phyloP scores from a whole-genome alignment of 306 rosid genomes.

The Lathyrus oleraceus region DNA sequence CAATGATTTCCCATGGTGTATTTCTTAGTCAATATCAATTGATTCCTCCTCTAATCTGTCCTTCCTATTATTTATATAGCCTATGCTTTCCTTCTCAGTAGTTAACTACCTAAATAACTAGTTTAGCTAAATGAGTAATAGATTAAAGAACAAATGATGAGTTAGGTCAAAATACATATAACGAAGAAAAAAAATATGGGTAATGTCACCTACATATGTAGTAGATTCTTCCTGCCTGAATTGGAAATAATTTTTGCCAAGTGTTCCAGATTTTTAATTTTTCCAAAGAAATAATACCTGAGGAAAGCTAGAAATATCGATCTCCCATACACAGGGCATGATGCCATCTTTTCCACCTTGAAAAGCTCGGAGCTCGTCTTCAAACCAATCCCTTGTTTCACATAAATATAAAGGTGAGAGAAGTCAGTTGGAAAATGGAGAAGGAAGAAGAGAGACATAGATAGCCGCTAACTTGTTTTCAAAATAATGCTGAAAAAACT shows the following conservation, averaged over 20 bases:
- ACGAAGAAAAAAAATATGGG: neutral
- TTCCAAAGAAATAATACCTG: slow-evolving; percentile 54
- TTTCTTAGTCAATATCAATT: neutral
- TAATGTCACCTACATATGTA: neutral
- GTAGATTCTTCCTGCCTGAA: slow-evolving; percentile 18
- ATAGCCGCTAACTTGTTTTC: slow-evolving; percentile 6
- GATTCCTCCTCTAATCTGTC: neutral
- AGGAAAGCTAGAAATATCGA: slow-evolving; percentile 82
- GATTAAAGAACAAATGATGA: slow-evolving; percentile 6
- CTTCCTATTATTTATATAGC: neutral
- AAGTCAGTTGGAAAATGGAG: slow-evolving; percentile 27
- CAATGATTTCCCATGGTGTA: neutral
- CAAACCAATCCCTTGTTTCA: slow-evolving; percentile 87
- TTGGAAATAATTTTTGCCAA: neutral
- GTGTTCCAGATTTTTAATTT: slow-evolving; percentile 14
- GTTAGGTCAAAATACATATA: slow-evolving; percentile 6
- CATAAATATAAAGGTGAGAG: slow-evolving; percentile 25
- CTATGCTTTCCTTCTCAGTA: neutral
- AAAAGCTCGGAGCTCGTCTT: slow-evolving; percentile 97
- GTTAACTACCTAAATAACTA: neutral
- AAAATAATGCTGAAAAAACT: slow-evolving; percentile 5
- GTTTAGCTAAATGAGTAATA: neutral
- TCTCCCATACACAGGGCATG: slow-evolving; percentile 88
- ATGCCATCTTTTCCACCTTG: slow-evolving; percentile 96
- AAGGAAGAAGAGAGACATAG: slow-evolving; percentile 12